Evolutionary conservation across 164 flowering plant species (phyloP), one percentile per base, ranked within the genome.

Genomic region (Chloranthus sessilifolius): DNA sequence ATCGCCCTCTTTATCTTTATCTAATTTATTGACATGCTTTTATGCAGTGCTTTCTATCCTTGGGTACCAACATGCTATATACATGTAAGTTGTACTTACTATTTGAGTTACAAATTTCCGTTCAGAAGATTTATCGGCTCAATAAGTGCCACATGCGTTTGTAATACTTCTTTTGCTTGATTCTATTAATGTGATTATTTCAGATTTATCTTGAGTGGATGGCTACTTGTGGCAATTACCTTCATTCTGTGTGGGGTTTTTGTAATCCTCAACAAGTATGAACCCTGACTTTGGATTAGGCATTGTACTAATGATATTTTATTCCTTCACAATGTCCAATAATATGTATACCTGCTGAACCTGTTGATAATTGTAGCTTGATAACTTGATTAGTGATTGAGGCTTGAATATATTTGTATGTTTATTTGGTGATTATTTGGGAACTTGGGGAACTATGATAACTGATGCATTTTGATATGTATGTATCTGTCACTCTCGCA

Each of bases 161-260:
- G 20, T 40, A 7, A 40, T n/a, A 7, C 3, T 15, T 7, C 19
- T 1, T 15, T n/a, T 14, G 3, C 23, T 30, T 17, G 21, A 50
- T 50, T 31, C 20, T 50, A 12, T 33, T 14, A 6, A 25, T 14
- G 31, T 25, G 16, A 22, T n/a, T 58, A 2, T 47, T 76, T 66
- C 92, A 91, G 98, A 71, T 85, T 87, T 58, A 65, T 91, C 12
- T 33, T 77, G 16, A 76, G 89, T 56, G 98, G 95, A 52, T 88
- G 98, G 98, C 52, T 91, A 26, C 88, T 91, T 48, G 98, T 88
- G 51, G 84, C 88, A 6, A 52, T 81, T 21, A 83, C 96, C 22
- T 81, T 87, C 65, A 66, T 85, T 55, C 88, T 91, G 43, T 85
- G 83, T 69, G 96, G 98, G 53, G 74, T 73, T 38, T 88, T 85